Conservation (phyloP, 2,329 filamentous ascomycete species). For the Cercospora beticola region DNA sequence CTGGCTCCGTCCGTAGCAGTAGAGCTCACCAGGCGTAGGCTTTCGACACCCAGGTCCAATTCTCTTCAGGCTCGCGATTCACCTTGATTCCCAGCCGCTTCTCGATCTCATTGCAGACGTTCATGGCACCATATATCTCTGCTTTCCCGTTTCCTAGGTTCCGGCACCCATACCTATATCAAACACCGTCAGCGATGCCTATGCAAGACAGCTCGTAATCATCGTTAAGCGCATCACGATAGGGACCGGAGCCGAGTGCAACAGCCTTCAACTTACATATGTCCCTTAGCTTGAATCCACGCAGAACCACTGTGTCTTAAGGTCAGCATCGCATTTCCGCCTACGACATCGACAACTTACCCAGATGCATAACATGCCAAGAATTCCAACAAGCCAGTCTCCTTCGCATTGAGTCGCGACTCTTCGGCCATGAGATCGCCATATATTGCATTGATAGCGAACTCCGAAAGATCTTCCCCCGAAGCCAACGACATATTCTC, state of each 20-base stretch:
- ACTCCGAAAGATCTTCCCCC: constrained; percentile 24
- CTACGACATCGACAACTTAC: constrained; percentile 5
- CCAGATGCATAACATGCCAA: constrained; percentile 26
- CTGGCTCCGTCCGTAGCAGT: neutral
- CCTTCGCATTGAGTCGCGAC: constrained; percentile 21
- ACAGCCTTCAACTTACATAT: constrained; percentile 13
- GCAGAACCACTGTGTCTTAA: constrained; percentile 15
- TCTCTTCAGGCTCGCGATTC: constrained; percentile 19
- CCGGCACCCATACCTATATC: constrained; percentile 19
- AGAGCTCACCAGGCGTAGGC: constrained; percentile 20
- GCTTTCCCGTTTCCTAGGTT: constrained; percentile 24
- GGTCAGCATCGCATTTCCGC: neutral
- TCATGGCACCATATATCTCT: constrained; percentile 24
- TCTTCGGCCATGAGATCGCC: constrained; percentile 27
- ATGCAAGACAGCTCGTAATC: neutral
- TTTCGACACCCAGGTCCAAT: constrained; percentile 23
- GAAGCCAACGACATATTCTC: constrained; percentile 24
- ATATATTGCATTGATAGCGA: constrained; percentile 25
- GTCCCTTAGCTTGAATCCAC: constrained; percentile 24
- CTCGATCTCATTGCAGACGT: constrained; percentile 24
- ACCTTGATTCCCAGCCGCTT: constrained; percentile 16
- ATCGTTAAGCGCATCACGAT: neutral
- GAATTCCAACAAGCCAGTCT: constrained; percentile 25
- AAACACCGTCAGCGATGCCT: neutral
- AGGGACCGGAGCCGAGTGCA: neutral